phyloP scores from a whole-genome alignment of 805 yeast species.

The Yarrowia porcina region DNA sequence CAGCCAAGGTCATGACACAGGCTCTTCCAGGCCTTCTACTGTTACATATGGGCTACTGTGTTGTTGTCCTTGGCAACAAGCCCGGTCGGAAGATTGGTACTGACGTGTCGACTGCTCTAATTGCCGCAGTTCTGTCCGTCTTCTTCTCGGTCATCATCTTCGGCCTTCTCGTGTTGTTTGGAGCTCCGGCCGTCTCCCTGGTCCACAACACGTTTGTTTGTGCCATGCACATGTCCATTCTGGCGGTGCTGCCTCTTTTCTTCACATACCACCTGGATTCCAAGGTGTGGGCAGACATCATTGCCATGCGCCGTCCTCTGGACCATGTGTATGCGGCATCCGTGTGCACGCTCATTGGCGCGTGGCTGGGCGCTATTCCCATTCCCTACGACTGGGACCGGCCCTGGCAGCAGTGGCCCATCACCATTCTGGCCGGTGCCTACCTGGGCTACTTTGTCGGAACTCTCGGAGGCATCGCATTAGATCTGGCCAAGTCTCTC shows the following conservation, averaged over 20 bases:
- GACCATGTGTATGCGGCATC: constrained; percentile 41
- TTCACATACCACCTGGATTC: constrained; percentile 52
- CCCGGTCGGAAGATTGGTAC: constrained; percentile 11
- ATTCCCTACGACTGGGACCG: constrained; percentile 98
- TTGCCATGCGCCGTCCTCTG: constrained; percentile 35
- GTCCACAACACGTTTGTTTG: constrained; percentile 55
- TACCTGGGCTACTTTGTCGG: constrained; percentile 73
- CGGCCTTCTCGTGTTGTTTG: constrained; percentile 56
- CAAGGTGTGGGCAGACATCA: constrained; percentile 43
- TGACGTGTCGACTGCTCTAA: constrained; percentile 32
- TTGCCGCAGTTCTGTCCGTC: constrained; percentile 36
- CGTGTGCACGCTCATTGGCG: constrained; percentile 54
- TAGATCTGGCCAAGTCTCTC: background rate
- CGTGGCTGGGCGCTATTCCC: constrained; percentile 91
- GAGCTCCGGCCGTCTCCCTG: constrained; percentile 69
- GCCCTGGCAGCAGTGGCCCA: constrained; percentile 96
- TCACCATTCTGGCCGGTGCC: constrained; percentile 76
- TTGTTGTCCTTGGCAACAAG: constrained; percentile 24
- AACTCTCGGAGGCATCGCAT: constrained; percentile 40
- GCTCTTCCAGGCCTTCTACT: constrained; percentile 28
- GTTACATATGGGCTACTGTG: constrained; percentile 32
- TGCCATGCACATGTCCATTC: constrained; percentile 57
- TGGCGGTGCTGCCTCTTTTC: constrained; percentile 64
- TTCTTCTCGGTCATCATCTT: constrained; percentile 35
- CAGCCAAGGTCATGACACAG: constrained; percentile 29